Evolutionary conservation across 306 rosid species (phyloP).

Genomic region (Morella rubra): DNA sequence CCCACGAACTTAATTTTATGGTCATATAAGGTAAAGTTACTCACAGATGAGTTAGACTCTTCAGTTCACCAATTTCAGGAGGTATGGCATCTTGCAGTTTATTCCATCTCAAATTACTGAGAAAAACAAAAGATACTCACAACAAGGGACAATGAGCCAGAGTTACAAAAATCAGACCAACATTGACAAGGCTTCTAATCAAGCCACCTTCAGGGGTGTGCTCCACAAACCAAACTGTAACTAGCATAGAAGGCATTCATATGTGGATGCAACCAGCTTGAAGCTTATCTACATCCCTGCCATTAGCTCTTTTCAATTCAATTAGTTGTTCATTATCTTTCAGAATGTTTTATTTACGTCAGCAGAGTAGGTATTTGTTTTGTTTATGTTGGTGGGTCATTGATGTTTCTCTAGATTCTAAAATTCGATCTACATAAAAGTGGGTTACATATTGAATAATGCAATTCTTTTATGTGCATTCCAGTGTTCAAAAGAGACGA

Average conservation of each 20-base stretch:
- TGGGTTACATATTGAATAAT: too few species aligned
- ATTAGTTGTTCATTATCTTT: too few species aligned
- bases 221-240: slow-evolving; percentile 17
- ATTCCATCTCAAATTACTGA: slow-evolving; percentile 98
- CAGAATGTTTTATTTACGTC: too few species aligned
- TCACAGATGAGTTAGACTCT: slow-evolving; percentile 96
- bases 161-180: slow-evolving; percentile 13
- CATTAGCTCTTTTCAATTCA: too few species aligned
- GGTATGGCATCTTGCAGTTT: slow-evolving; percentile 95
- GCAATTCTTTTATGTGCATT: too few species aligned
- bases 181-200: slow-evolving; percentile 4
- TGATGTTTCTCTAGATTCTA: too few species aligned
- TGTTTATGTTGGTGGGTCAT: too few species aligned
- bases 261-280: too few species aligned
- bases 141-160: neutral
- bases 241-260: slow-evolving; percentile 1
- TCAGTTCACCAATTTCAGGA: slow-evolving; percentile 91
- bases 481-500: too few species aligned
- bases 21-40: slow-evolving; percentile 33
- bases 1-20: neutral
- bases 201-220: neutral
- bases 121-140: slow-evolving; percentile 14
- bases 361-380: too few species aligned
- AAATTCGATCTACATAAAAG: too few species aligned
- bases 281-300: too few species aligned